Evolutionary conservation across 2,329 filamentous ascomycete species (phyloP).

Genomic region (Fulvia fulva): DNA sequence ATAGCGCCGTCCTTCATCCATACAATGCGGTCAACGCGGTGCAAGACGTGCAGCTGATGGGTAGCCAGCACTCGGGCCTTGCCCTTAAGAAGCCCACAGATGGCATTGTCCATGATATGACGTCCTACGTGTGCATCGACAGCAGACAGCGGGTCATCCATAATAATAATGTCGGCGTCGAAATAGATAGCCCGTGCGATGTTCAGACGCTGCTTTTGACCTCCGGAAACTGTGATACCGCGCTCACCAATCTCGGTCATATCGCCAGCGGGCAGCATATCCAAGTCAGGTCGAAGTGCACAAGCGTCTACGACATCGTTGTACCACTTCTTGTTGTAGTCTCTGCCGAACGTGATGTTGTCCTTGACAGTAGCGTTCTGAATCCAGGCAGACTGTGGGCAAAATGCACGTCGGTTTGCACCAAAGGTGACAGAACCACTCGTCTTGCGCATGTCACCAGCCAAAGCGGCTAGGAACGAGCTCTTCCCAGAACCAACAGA

Average conservation of each 20-base stretch:
- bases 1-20: slow-evolving; percentile 88
- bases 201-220: slow-evolving; percentile 91
- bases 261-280: slow-evolving; percentile 89
- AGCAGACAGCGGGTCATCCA: slow-evolving; percentile 61
- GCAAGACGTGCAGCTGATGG: slow-evolving; percentile 90
- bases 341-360: slow-evolving; percentile 88
- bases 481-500: slow-evolving; percentile 88
- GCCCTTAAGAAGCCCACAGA: slow-evolving; percentile 79
- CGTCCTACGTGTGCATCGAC: slow-evolving; percentile 58
- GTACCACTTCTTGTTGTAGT: slow-evolving; percentile 71
- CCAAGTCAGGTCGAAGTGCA: slow-evolving; percentile 76
- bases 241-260: slow-evolving; percentile 90
- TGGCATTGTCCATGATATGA: slow-evolving; percentile 88
- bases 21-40: slow-evolving; percentile 83
- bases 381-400: slow-evolving; percentile 96
- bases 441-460: slow-evolving; percentile 89
- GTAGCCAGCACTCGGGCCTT: slow-evolving; percentile 91
- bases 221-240: slow-evolving; percentile 91
- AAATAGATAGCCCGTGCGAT: slow-evolving; percentile 77
- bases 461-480: slow-evolving; percentile 80
- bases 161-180: slow-evolving; percentile 58
- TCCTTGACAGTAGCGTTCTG: slow-evolving; percentile 83
- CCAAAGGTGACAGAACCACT: slow-evolving; percentile 69
- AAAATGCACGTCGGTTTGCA: slow-evolving; percentile 73
- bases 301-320: slow-evolving; percentile 79